phyloP scores from a whole-genome alignment of 192 early-diverging fungal species.

The Coemansia sp. region DNA sequence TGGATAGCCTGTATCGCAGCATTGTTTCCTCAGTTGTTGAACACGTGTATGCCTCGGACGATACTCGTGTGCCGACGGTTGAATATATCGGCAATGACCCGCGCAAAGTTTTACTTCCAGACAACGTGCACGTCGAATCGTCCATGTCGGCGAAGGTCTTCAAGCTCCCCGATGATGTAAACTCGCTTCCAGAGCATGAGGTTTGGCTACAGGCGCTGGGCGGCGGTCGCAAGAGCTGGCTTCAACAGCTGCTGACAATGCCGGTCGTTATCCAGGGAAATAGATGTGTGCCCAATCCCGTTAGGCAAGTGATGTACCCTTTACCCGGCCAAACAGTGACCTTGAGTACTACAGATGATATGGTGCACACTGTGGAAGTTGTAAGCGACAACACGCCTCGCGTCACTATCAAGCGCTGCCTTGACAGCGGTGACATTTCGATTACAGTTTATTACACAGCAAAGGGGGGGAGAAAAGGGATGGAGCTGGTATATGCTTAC shows the following conservation, averaged over 20 bases:
- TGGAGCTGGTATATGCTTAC: constrained; percentile 8
- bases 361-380: background rate
- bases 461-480: background rate
- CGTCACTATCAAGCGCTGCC: background rate
- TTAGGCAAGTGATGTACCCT: constrained; percentile 62
- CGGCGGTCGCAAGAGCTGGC: constrained; percentile 72
- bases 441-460: background rate
- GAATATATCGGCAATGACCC: constrained; percentile 67
- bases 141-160: background rate
- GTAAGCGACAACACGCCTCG: background rate
- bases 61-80: constrained; percentile 65
- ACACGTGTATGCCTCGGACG: constrained; percentile 67
- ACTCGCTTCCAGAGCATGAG: constrained; percentile 9
- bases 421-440: background rate
- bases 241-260: constrained; percentile 74
- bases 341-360: background rate
- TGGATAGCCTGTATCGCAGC: too few species aligned
- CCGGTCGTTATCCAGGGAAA: constrained; percentile 76
- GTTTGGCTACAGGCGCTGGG: constrained; percentile 72
- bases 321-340: constrained; percentile 56
- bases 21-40: constrained; percentile 73
- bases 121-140: background rate
- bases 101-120: background rate
- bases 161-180: background rate
- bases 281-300: constrained; percentile 61